Percentiles rank a stretch among this genome's conserved stretches.
These are phyloP conservation scores for Diaporthe velutina DNA, from an alignment of 2,329 filamentous ascomycete genomes.

Conservation along the genomic window DNA sequence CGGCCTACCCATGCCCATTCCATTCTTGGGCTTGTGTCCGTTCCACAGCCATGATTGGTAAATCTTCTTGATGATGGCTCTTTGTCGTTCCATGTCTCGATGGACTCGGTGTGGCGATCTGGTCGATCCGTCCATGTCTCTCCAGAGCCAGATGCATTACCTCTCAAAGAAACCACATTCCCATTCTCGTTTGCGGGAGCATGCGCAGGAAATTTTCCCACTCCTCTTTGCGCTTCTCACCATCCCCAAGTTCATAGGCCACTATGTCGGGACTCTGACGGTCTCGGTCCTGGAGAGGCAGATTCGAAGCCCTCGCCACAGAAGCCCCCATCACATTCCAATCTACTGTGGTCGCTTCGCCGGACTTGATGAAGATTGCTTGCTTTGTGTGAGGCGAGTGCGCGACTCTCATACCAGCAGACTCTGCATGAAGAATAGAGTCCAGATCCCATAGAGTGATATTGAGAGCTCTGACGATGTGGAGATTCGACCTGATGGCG, in stretches of 20 bases:
- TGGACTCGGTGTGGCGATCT: not conserved
- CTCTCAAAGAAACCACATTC: no score
- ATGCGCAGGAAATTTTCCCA: not conserved
- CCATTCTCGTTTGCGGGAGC: no score
- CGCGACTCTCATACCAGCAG: not conserved
- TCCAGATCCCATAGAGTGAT: not conserved
- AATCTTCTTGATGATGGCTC: not conserved
- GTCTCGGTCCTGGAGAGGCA: not conserved
- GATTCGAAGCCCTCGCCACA: no score
- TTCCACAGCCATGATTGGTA: not conserved
- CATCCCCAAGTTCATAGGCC: not conserved
- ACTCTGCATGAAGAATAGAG: not conserved
- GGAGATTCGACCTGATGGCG: not conserved
- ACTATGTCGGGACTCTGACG: not conserved
- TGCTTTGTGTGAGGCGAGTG: not conserved
- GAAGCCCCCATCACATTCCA: no score
- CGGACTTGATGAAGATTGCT: not conserved
- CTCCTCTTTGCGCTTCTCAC: not conserved
- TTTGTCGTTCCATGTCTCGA: not conserved
- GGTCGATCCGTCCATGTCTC: not conserved
- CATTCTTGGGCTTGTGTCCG: not conserved
- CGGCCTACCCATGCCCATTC: not conserved
- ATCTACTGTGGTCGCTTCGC: not conserved
- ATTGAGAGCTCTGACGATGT: not conserved
- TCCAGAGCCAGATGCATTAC: no score